phyloP scores from a whole-genome alignment of 1,284 basidiomycete genomes.

The Volvariella surrecta region DNA sequence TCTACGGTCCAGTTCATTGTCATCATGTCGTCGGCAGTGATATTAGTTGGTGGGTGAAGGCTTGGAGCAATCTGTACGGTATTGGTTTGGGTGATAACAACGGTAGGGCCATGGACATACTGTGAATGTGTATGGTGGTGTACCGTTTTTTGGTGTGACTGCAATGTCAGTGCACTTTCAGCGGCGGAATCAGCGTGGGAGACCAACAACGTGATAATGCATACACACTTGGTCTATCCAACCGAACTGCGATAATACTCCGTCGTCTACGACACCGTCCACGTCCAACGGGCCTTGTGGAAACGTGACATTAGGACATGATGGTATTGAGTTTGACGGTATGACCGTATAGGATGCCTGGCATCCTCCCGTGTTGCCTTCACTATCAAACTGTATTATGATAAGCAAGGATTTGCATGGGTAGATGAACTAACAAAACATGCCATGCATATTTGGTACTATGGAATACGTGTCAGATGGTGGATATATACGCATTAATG shows the following conservation, averaged over 20 bases:
- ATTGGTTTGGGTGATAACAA: not conserved
- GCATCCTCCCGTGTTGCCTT: constrained; percentile 52
- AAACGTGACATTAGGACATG: constrained; percentile 40
- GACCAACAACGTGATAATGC: too few relatives aligned
- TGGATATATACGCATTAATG: not conserved
- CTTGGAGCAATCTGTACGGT: constrained; percentile 41
- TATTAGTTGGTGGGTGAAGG: constrained; percentile 49
- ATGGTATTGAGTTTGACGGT: constrained; percentile 25
- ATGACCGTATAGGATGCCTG: constrained; percentile 47
- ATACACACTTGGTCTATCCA: constrained; percentile 43
- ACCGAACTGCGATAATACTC: constrained; percentile 46
- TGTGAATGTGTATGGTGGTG: constrained; percentile 49
- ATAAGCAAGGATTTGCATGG: too few relatives aligned
- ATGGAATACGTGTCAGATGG: not conserved
- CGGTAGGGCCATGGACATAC: constrained; percentile 21
- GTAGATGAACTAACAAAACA: constrained; percentile 11
- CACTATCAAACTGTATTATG: constrained; percentile 36
- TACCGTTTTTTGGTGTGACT: constrained; percentile 44
- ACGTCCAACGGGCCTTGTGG: constrained; percentile 35
- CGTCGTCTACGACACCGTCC: constrained; percentile 32
- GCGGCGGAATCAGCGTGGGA: too few relatives aligned
- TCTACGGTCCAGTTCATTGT: constrained; percentile 50
- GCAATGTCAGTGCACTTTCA: constrained; percentile 47
- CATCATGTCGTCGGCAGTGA: constrained; percentile 31
- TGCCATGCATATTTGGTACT: constrained; percentile 66